Evolutionary conservation across 1,284 basidiomycete genomes (phyloP).

Genomic region (Fistulinella cinereoalba): DNA sequence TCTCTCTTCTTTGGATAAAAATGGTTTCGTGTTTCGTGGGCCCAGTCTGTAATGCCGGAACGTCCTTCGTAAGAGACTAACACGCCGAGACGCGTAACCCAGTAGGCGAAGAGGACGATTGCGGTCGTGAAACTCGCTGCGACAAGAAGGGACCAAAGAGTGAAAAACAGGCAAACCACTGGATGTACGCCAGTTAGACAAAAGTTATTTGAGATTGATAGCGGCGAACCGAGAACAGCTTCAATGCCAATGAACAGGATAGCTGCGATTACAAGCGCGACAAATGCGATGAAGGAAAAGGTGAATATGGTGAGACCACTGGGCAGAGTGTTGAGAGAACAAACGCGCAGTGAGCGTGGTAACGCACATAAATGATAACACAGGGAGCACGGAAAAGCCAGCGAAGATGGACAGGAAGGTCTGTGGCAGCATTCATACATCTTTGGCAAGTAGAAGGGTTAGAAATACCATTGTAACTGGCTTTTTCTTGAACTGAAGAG

Average conservation of each 20-base stretch:
- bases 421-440: slow-evolving; percentile 20
- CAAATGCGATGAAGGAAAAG: slow-evolving; percentile 26
- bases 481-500: slow-evolving; percentile 20
- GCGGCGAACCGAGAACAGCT: slow-evolving; percentile 20
- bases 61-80: slow-evolving; percentile 34
- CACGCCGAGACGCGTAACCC: slow-evolving; percentile 33
- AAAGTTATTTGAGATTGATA: background rate
- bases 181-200: slow-evolving; percentile 4
- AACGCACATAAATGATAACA: slow-evolving; percentile 37
- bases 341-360: background rate
- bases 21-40: slow-evolving; percentile 31
- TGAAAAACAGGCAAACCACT: slow-evolving; percentile 23
- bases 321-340: background rate
- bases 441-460: background rate
- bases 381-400: slow-evolving; percentile 30
- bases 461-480: slow-evolving; percentile 27
- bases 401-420: slow-evolving; percentile 34
- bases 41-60: slow-evolving; percentile 38
- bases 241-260: slow-evolving; percentile 22
- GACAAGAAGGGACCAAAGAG: slow-evolving; percentile 28
- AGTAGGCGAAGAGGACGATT: slow-evolving; percentile 31
- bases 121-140: slow-evolving; percentile 27
- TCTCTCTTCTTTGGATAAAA: slow-evolving; percentile 19
- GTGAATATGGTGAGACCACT: slow-evolving; percentile 35
- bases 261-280: slow-evolving; percentile 29